phyloP scores from a whole-genome alignment of 2,329 filamentous ascomycete genomes.

The Penicillium sp. region DNA sequence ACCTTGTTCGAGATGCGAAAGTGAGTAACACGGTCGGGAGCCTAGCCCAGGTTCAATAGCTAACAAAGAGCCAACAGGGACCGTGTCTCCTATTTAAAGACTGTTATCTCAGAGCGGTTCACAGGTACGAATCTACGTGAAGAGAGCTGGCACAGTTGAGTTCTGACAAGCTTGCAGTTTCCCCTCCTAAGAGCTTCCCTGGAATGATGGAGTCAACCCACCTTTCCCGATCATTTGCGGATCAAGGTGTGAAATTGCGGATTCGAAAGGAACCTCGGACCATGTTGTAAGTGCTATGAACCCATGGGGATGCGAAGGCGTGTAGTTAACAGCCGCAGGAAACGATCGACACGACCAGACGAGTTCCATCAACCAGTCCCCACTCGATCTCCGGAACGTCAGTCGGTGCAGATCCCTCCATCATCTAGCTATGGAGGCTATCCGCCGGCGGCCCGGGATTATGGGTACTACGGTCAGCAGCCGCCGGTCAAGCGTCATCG shows the following conservation, averaged over 20 bases:
- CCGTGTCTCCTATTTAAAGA: slow-evolving; percentile 46
- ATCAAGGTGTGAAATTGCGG: slow-evolving; percentile 74
- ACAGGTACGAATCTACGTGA: slow-evolving; percentile 42
- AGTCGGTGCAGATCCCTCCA: slow-evolving; percentile 29
- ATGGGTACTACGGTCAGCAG: slow-evolving; percentile 27
- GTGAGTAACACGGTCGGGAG: slow-evolving; percentile 31
- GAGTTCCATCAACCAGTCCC: slow-evolving; percentile 32
- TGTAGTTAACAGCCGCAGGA: slow-evolving; percentile 25
- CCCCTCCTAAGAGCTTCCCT: slow-evolving; percentile 58
- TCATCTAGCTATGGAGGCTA: slow-evolving; percentile 27
- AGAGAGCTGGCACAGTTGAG: not conserved
- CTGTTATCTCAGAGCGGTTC: slow-evolving; percentile 58
- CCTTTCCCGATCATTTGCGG: slow-evolving; percentile 71
- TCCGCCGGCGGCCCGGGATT: slow-evolving; percentile 28
- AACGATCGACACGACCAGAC: slow-evolving; percentile 33
- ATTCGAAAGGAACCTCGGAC: slow-evolving; percentile 72
- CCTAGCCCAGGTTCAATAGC: not conserved
- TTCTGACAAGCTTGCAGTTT: slow-evolving; percentile 26
- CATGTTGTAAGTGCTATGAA: slow-evolving; percentile 29
- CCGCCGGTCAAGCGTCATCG: slow-evolving; percentile 33
- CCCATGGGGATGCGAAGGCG: not conserved
- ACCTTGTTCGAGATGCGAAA: slow-evolving; percentile 65
- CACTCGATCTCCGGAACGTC: slow-evolving; percentile 33
- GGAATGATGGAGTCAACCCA: slow-evolving; percentile 75
- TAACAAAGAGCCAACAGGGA: slow-evolving; percentile 24